Evolutionary conservation across 1,284 basidiomycete genomes (phyloP), one percentile per base, ranked within the genome.

Genomic region (Marasmius sp.): DNA sequence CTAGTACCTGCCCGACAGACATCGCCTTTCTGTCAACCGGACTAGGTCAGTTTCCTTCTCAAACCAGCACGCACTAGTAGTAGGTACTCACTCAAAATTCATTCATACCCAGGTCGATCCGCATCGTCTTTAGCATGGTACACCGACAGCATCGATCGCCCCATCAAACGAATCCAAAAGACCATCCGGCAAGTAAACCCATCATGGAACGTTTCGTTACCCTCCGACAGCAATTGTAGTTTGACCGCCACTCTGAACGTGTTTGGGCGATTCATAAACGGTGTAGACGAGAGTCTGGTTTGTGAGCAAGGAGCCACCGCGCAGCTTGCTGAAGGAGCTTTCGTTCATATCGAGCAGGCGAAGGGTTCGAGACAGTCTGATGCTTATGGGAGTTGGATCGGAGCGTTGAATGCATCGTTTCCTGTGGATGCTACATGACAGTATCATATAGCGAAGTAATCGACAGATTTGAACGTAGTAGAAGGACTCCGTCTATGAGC

Each of bases 241-340:
- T 71, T 81, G n/a, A 77, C 74, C 7, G 80, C 79, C 0, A 80
- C 78, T 3, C 74, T 71, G 45, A 81, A 81, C 52, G 72, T 82
- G 20, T 74, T 79, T 14, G 80, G 80, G 39, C 71, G 80, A 18
- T 68, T 77, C 47, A 61, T 80, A 33, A 82, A 82, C 60, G 74
- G 74, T 12, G 67, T 79, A 1, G 60, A 66, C 0, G 62, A 68
- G 2, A 41, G 60, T 1, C 37, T 62, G 3, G 75, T 81, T 3
- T 82, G 81, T 64, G 67, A 52, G 0, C 64, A 53, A 16, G 67
- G 63, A 7, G 69, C 79, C 2, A 68, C 59, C 6, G 68, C 71
- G 5, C 55, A 48, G 8, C 41, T 50, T 0, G 75, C 72, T 10
- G 70, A 67, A 0, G 81, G 80, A 0, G 63, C 71, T 43, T 82